Conservation (phyloP, 192 early-diverging fungal species). For the Coemansia sp. region DNA sequence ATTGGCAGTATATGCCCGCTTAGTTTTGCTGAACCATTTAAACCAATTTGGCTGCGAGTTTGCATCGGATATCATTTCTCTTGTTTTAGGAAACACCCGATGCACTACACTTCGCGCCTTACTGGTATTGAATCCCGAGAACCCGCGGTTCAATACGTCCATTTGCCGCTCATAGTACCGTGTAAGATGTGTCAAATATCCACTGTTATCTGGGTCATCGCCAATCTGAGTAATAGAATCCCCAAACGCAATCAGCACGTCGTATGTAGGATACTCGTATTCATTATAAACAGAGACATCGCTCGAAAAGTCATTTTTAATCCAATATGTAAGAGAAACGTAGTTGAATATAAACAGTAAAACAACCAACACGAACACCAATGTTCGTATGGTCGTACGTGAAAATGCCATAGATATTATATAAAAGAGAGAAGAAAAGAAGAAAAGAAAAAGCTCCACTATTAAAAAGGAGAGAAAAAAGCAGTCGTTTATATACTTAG, state of each 20-base stretch:
- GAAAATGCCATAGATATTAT: not conserved
- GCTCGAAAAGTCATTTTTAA: not conserved
- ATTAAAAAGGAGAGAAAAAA: not conserved
- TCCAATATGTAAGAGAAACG: not conserved
- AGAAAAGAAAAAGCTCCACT: not conserved
- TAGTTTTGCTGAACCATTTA: not conserved
- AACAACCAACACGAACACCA: not conserved
- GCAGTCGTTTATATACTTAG: too few species aligned
- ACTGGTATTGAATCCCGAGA: conserved; percentile 72
- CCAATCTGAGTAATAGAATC: conserved; percentile 35
- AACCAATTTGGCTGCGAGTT: not conserved
- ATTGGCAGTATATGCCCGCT: not conserved
- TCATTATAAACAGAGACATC: not conserved
- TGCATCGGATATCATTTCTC: not conserved
- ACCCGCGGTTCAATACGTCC: conserved; percentile 76
- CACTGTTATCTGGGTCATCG: conserved; percentile 26
- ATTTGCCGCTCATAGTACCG: conserved; percentile 65
- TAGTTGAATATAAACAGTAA: conserved; percentile 4
- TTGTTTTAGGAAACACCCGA: conserved; percentile 54
- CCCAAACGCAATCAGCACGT: conserved; percentile 30
- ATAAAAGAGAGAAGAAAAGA: not conserved
- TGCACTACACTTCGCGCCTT: conserved; percentile 57
- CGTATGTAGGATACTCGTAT: conserved; percentile 16
- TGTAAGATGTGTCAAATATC: conserved; percentile 53
- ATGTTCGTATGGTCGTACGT: not conserved